Base-by-base conservation (phyloP, 1,284 basidiomycete genomes). In the Moesziomyces parantarcticus region DNA sequence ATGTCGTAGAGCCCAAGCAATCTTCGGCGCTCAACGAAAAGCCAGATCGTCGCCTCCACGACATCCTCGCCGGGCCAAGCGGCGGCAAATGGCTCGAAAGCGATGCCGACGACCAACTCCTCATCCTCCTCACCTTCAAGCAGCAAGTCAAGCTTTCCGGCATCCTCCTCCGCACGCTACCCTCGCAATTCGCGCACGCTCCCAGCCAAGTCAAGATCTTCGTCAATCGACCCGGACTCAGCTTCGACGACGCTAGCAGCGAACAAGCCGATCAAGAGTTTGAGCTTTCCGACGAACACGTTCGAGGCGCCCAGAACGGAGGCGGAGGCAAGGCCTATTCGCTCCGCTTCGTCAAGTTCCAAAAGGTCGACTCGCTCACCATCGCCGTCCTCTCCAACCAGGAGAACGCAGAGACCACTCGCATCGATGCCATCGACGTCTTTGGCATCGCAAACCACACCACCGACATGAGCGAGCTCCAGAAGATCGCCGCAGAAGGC, bases 351-450 rank as follows among this genome's bases (percentile, higher is more conserved):
- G 92, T 93, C 22, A 87, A 90, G 50, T 93, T 94, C 84, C 92
- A 93, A 85, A 87, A 85, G 43, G 92, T 94, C 43, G 64, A 64
- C 47, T 73, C 60, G 18, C 36, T 52, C 21, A 79, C 92, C 90
- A 89, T 94, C 48, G 91, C 93, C 76, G 88, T 94, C 23, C 88
- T 88, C 59, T 89, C 89, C 23, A 93, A 94, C 79, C 90, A 92
- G 70, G 90, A 88, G 13, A 89, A 84, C 42, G 89, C 89, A 50
- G 91, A 92, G 48, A 88, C 89, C 74, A 93, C 92, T 18, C 87
- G 90, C 43, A 91, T 94, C 70, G 91, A 93, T 82, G 88, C 86
- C 23, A 86, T 94, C 53, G 92, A 94, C 80, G 81, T 93, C 14
- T 88, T 90, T 51, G 92, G 92, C 7, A 78, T 88, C 20, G 86